Evolutionary conservation across 2,329 filamentous ascomycete species (phyloP), one percentile per base, ranked within the genome.

Genomic region (Corinectria fuckeliana): DNA sequence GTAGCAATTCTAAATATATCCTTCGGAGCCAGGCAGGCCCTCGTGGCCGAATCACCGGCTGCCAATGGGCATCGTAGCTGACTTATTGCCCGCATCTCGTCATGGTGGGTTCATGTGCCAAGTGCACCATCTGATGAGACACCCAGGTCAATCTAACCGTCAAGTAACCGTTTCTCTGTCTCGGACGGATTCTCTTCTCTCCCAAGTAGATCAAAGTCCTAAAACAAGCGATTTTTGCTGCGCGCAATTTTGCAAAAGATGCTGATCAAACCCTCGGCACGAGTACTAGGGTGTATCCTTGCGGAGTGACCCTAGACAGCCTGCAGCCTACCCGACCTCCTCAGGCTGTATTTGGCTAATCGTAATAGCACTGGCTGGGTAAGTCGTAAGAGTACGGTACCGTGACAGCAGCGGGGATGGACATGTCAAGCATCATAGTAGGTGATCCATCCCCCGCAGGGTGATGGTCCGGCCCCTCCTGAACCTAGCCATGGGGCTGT

Each of bases 1-100:
- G 55, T 21, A 55, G 53, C 14, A 62, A 51, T 66, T 68, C 63
- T 68, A 68, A 61, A 68, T 63, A 61, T 68, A 63, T 59, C 66
- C 53, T 42, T 45, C 28, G 11, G 49, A 45, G 44, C 42, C 45
- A 54, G 57, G 58, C 44, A 9, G 50, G 45, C 39, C 56, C 56
- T 57, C 56, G 51, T 62, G 63, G 50, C 50, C 32, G 51, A 64
- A 65, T 66, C 57, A 60, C 49, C 39, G 25, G 26, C 23, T 34
- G 20, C 23, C 30, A 58, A 34, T 38, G 39, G 20, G 47, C 36
- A 50, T 45, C 49, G 50, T 25, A 60, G 50, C 57, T 38, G 16
- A 28, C 23, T 45, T 49, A n/a, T 30, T 48, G 26, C 16, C 21
- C 32, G 44, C 48, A 54, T 63, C 61, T 51, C 58, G 53, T 63